phyloP scores from a whole-genome alignment of 169 alveolate genomes.

The Plasmodium inui region DNA sequence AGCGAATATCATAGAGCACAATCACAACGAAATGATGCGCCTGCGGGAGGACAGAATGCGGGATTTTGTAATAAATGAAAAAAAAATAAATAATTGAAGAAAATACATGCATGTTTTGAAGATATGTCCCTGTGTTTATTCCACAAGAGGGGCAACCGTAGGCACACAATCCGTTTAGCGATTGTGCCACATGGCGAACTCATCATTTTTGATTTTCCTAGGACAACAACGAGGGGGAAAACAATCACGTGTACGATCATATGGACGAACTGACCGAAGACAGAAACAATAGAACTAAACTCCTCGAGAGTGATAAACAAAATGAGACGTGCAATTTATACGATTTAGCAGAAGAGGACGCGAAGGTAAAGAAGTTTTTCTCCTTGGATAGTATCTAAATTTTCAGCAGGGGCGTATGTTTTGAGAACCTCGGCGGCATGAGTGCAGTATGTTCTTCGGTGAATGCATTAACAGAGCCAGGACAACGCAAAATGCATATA shows the following conservation, averaged over 20 bases:
- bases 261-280: background rate
- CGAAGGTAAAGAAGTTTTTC: conserved; percentile 34
- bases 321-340: conserved; percentile 14
- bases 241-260: background rate
- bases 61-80: conserved; percentile 22
- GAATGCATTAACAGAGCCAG: background rate
- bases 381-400: conserved; percentile 21
- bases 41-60: conserved; percentile 34
- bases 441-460: background rate
- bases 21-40: conserved; percentile 62
- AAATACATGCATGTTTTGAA: background rate
- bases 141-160: background rate
- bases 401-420: background rate
- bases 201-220: background rate
- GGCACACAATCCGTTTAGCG: background rate
- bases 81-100: conserved; percentile 16
- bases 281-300: conserved; percentile 6
- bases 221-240: background rate
- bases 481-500: background rate
- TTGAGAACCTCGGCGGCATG: background rate
- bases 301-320: conserved; percentile 38
- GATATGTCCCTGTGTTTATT: background rate
- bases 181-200: background rate
- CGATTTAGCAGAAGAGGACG: conserved; percentile 23
- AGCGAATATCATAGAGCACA: conserved; percentile 52